Evolutionary conservation across 2,329 filamentous ascomycete genomes (phyloP).

Genomic region (Ceratocystis eucalypticola): DNA sequence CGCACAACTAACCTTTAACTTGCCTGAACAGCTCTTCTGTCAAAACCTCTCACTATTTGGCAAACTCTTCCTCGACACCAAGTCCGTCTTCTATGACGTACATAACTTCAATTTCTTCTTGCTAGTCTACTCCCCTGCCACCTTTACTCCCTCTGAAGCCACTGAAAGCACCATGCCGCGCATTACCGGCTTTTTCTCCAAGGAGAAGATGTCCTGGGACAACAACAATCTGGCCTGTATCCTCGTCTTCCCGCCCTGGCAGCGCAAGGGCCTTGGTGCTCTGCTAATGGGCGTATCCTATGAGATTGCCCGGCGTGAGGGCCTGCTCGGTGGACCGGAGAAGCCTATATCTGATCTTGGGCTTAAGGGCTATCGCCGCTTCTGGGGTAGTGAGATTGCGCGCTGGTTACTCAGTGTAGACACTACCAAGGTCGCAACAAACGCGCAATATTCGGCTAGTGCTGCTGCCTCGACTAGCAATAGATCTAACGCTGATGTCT

Average conservation of each 20-base stretch:
- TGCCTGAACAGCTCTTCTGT: slow-evolving; percentile 53
- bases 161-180: slow-evolving; percentile 22
- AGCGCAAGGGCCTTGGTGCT: slow-evolving; percentile 75
- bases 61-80: slow-evolving; percentile 95
- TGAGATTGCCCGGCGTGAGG: slow-evolving; percentile 73
- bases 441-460: slow-evolving; percentile 22
- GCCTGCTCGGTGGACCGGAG: slow-evolving; percentile 78
- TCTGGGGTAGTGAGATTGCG: slow-evolving; percentile 75
- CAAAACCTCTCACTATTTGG: slow-evolving; percentile 94
- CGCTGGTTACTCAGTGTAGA: slow-evolving; percentile 43
- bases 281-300: slow-evolving; percentile 89
- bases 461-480: slow-evolving; percentile 15
- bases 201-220: slow-evolving; percentile 98
- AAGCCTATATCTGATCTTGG: slow-evolving; percentile 84
- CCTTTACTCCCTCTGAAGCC: slow-evolving; percentile 8
- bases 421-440: slow-evolving; percentile 21
- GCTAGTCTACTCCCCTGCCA: slow-evolving; percentile 56
- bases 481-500: slow-evolving; percentile 26
- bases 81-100: slow-evolving; percentile 96
- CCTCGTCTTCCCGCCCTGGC: slow-evolving; percentile 88
- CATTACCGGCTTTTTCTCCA: slow-evolving; percentile 95
- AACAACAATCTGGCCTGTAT: slow-evolving; percentile 97
- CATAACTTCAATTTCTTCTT: slow-evolving; percentile 89
- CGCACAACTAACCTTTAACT: slow-evolving; percentile 11
- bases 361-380: slow-evolving; percentile 65